These are phyloP conservation scores for Lotus japonicus DNA, from an alignment of 306 rosid species.

Conservation along the genomic window DNA sequence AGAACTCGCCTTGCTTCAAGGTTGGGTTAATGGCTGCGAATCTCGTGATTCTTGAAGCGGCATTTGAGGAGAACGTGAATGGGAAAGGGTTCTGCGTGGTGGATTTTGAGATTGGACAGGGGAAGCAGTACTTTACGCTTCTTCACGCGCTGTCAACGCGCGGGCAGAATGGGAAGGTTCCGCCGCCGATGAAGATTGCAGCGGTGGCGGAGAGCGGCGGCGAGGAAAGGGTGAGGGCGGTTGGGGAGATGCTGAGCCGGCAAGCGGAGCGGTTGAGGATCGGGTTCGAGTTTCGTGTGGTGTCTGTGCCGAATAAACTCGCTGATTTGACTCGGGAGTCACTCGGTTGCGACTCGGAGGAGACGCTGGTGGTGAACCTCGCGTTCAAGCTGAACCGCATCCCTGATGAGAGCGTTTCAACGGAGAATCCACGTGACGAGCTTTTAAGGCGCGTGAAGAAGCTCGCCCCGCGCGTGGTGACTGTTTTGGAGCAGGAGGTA, in stretches of 20 bases:
- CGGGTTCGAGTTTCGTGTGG: conserved; percentile 27
- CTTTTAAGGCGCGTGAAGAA: conserved; percentile 76
- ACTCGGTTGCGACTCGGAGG: conserved; percentile 51
- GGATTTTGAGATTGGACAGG: conserved; percentile 82
- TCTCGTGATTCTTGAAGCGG: conserved; percentile 66
- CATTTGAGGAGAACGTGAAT: conserved; percentile 37
- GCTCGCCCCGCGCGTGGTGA: conserved; percentile 58
- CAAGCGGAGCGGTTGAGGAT: conserved; percentile 34
- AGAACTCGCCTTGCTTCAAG: conserved; percentile 46
- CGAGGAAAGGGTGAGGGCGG: conserved; percentile 36
- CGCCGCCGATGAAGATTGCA: conserved; percentile 36
- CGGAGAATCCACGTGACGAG: conserved; percentile 83
- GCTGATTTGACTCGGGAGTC: conserved; percentile 74
- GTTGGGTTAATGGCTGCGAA: conserved; percentile 72
- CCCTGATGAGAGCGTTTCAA: conserved; percentile 90
- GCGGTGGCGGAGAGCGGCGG: conserved; percentile 36
- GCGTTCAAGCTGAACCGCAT: conserved; percentile 63
- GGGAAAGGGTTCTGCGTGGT: conserved; percentile 51
- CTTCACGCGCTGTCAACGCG: conserved; percentile 42
- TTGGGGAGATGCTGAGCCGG: conserved; percentile 29
- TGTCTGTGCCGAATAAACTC: conserved; percentile 25
- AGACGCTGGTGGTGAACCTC: conserved; percentile 57
- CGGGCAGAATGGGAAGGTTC: neutral
- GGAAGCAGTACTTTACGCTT: conserved; percentile 48
- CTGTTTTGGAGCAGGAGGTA: conserved; percentile 70